Evolutionary conservation across 441 rosid genomes (phyloP), one percentile per base, ranked within the genome.

Genomic region (Gossypium lobatum): DNA sequence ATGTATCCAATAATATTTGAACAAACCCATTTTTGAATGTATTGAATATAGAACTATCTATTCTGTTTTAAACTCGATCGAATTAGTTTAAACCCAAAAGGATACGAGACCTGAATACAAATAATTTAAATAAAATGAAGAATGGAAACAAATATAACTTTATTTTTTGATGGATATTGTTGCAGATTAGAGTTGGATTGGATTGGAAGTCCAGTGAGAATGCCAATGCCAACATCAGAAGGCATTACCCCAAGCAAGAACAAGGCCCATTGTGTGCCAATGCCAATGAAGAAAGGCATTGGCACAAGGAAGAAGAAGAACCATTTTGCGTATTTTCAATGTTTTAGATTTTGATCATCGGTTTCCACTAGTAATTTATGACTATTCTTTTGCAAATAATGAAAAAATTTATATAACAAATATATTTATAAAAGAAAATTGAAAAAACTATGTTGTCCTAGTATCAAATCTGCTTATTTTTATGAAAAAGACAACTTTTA

Each of bases 201-300:
- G 88, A 79, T 75, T 83, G 96, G 91, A 16, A 92, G 97, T 77
- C 97, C 97, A 8, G 86, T 68, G 53, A 85, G 85, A 64, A 89
- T 90, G 97, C 96, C 97, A 25, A 88, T 77, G 42, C 42, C 42
- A 1, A 37, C 9, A 73, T 72, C 90, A 45, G 86, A 79, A 64
- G 84, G 58, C 61, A 57, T 77, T 31, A 76, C 70, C 59, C 54
- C 76, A 54, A 84, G 86, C 88, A 89, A 87, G 80, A 84, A 65
- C 54, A 84, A 80, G 83, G 21, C 42, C 42, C 42, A 37, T 37
- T 7, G 42, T 37, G 2, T 37, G 42, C 42, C 42, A 7, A 37
- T 1, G 10, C 10, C 42, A 7, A 7, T 2, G 42, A 37, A 37
- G 42, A 37, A 37, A 37, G 10, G 42, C 42, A 37, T 1, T 37